These are phyloP conservation scores for Dactylellina leptospora DNA, from an alignment of 2,329 filamentous ascomycete genomes.

Conservation along the genomic window DNA sequence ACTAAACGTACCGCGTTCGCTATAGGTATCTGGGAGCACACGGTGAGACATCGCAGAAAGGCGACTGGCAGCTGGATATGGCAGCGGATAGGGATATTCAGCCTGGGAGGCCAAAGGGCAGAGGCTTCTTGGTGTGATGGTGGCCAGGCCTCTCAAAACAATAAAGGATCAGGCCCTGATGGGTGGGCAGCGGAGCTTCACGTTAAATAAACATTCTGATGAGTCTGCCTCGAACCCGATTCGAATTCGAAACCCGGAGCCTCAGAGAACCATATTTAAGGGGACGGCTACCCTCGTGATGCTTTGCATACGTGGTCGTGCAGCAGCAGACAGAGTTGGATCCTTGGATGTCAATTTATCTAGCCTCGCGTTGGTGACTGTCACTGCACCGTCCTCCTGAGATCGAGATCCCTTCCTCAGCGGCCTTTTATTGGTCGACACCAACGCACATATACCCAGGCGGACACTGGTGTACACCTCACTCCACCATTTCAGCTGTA, in stretches of 20 bases:
- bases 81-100: neutral
- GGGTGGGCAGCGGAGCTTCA: neutral
- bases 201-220: constrained; percentile 1
- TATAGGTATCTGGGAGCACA: neutral
- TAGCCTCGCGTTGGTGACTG: neutral
- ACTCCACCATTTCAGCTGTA: neutral
- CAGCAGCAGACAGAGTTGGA: constrained; percentile 3
- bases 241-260: neutral
- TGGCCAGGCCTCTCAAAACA: constrained; percentile 4
- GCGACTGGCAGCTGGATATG: neutral
- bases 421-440: no score
- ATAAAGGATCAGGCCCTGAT: constrained; percentile 10
- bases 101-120: constrained; percentile 1
- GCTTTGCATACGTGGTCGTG: constrained; percentile 1
- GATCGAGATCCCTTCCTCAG: no score
- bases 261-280: neutral
- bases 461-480: neutral
- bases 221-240: neutral
- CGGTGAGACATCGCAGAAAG: constrained; percentile 2
- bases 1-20: neutral
- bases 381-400: no score
- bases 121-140: constrained; percentile 5
- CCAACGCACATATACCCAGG: neutral
- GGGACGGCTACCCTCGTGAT: neutral
- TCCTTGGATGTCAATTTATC: neutral